phyloP scores from a whole-genome alignment of 257 asterid genomes.

The Pogostemon cablin region DNA sequence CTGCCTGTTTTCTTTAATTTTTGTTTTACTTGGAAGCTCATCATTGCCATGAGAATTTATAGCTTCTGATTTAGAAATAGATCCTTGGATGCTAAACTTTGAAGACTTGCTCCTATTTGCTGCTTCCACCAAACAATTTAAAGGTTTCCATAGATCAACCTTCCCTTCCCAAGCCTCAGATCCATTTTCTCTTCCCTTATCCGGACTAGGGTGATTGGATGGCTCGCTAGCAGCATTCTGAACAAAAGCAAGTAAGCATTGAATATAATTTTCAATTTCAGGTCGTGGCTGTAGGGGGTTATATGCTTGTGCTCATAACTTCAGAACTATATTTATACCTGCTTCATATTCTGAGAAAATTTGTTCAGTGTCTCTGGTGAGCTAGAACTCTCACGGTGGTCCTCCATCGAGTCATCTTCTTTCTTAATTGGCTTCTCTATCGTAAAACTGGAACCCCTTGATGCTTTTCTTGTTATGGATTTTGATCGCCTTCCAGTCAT shows the following conservation, averaged over 20 bases:
- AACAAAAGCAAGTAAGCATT: slow-evolving; percentile 33
- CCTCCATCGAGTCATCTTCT: slow-evolving; percentile 69
- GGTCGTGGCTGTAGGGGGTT: not conserved
- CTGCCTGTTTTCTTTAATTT: slow-evolving; percentile 62
- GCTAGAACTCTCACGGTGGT: slow-evolving; percentile 73
- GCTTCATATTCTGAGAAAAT: slow-evolving; percentile 59
- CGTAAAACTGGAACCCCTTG: slow-evolving; percentile 74
- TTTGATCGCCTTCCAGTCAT: slow-evolving; percentile 93
- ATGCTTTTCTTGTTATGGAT: slow-evolving; percentile 77
- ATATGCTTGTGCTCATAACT: not conserved
- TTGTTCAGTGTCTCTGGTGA: slow-evolving; percentile 72
- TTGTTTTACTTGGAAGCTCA: slow-evolving; percentile 56
- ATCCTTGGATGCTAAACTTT: slow-evolving; percentile 58
- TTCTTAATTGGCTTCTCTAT: slow-evolving; percentile 76
- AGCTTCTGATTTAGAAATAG: slow-evolving; percentile 62
- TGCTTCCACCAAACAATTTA: slow-evolving; percentile 93
- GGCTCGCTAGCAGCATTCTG: slow-evolving; percentile 74
- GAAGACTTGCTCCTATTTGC: slow-evolving; percentile 90
- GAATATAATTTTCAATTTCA: slow-evolving; percentile 19
- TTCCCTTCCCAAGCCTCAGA: slow-evolving; percentile 71
- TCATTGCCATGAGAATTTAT: slow-evolving; percentile 54
- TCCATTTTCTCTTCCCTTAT: slow-evolving; percentile 55
- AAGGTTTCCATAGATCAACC: slow-evolving; percentile 92
- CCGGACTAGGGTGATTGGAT: slow-evolving; percentile 46
- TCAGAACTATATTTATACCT: slow-evolving; percentile 51